Evolutionary conservation across 2,329 filamentous ascomycete genomes (phyloP), one percentile per base, ranked within the genome.

Genomic region (Kalaharituber pfeilii): DNA sequence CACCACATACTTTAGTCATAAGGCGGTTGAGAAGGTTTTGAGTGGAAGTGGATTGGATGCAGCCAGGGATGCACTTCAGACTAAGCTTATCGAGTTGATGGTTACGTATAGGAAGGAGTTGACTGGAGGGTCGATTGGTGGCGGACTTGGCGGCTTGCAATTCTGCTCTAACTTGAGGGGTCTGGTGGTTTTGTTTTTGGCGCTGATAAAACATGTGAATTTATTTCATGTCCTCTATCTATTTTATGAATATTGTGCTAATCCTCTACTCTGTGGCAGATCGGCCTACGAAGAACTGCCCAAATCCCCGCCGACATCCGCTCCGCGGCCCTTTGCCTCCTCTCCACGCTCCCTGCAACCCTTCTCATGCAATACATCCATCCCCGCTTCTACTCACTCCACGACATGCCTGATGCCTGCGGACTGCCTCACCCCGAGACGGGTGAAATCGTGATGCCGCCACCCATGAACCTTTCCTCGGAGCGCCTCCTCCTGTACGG

Each of bases 51-150:
- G 89, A 36, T 73, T 98, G 51, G 91, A 98, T 63, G 82, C 86
- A 49, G 91, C 91, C 51, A 78, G 91, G 42, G 91, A 98, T 68
- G 83, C 86, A 49, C 74, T 96, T 44, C 87, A 95, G 68, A 79
- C 81, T 61, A 98, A 98, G 75, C 73, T 94, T 42, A 83, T 87
- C 26, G 91, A 98, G 71, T 77, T 98, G 50, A 73, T 98, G 57
- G 83, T 89, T 67, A 96, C 89, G 0, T 98, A 95, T 73, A 84
- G 87, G 71, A 96, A 96, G 72, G 91, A 98, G 68, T 77, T 98
- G 56, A 89, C 86, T 15, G 89, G 89, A 60, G 89, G 89, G 60
- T 95, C 89, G 70, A 91, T 95, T 78, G 88, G 89, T 51, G 88
- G 80, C 39, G 81, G 58, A 22, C 25, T 45, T 11, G 58, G 87